These are phyloP conservation scores for Ceratocystis diversiconidia DNA, from an alignment of 2,329 filamentous ascomycete genomes.

Conservation along the genomic window DNA sequence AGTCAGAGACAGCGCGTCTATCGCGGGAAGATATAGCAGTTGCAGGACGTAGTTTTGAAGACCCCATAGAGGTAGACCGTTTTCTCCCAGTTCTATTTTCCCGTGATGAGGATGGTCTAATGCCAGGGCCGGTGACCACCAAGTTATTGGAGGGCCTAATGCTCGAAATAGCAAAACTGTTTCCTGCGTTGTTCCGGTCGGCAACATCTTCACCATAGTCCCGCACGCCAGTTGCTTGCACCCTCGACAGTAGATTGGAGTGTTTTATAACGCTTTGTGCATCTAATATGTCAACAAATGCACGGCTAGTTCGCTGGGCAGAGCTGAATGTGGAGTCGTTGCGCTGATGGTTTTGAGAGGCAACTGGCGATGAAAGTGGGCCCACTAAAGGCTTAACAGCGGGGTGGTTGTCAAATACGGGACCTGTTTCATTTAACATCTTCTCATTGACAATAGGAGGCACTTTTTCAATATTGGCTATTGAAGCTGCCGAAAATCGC, in stretches of 20 bases:
- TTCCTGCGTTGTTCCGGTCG: slow-evolving; percentile 40
- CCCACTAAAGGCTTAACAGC: slow-evolving; percentile 16
- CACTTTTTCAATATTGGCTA: slow-evolving; percentile 8
- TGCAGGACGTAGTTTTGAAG: slow-evolving; percentile 4
- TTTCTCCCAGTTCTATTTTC: not conserved
- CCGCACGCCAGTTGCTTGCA: slow-evolving; percentile 36
- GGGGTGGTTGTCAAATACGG: slow-evolving; percentile 17
- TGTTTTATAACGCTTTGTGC: slow-evolving; percentile 39
- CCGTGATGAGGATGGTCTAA: slow-evolving; percentile 9
- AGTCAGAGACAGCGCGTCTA: not conserved
- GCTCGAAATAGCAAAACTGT: slow-evolving; percentile 19
- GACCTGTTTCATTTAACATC: not conserved
- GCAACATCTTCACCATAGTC: slow-evolving; percentile 53
- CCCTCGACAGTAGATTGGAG: slow-evolving; percentile 34
- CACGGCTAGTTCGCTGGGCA: slow-evolving; percentile 9
- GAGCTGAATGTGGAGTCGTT: slow-evolving; percentile 15
- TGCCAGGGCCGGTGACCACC: not conserved
- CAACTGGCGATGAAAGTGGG: slow-evolving; percentile 4
- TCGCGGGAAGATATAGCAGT: slow-evolving; percentile 12
- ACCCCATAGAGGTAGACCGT: not conserved
- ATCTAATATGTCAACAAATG: slow-evolving; percentile 40
- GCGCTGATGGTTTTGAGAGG: slow-evolving; percentile 14
- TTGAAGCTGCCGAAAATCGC: slow-evolving; percentile 6
- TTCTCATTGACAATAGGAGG: not conserved
- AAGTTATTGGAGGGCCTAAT: not conserved